These are phyloP conservation scores for Hyphodiscus hymeniophilus DNA, from an alignment of 495 filamentous ascomycete species.

Conservation along the genomic window DNA sequence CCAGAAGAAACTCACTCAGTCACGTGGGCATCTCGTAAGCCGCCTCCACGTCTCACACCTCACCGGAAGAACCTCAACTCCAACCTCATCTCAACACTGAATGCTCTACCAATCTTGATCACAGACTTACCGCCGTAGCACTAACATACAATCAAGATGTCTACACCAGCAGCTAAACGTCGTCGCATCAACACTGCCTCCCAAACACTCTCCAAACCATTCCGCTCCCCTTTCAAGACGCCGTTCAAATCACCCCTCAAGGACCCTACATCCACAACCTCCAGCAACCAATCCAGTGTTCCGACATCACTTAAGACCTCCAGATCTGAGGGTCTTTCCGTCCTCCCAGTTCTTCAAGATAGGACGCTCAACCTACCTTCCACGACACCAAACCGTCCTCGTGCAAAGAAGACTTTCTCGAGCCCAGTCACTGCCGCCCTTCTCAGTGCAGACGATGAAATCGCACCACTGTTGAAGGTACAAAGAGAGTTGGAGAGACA, in stretches of 20 bases:
- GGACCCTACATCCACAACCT: constrained; percentile 11
- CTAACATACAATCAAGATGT: constrained; percentile 20
- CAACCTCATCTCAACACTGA: constrained; percentile 16
- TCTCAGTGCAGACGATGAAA: constrained; percentile 23
- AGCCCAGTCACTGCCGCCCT: constrained; percentile 7
- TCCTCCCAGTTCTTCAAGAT: background rate
- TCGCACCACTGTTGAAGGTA: constrained; percentile 11
- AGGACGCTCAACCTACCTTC: background rate
- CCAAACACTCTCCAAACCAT: constrained; percentile 51
- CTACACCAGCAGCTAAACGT: constrained; percentile 37
- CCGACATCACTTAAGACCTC: constrained; percentile 17
- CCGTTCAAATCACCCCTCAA: constrained; percentile 62
- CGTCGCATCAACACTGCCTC: constrained; percentile 44
- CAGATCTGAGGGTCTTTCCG: background rate
- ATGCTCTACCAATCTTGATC: constrained; percentile 12
- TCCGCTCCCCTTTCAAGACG: constrained; percentile 55
- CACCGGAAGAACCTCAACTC: background rate
- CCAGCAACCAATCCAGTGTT: background rate
- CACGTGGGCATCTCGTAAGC: too few relatives aligned
- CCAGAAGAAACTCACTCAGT: too few relatives aligned
- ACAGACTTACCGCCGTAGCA: constrained; percentile 14
- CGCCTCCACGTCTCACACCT: too few relatives aligned
- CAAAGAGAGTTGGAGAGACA: constrained; percentile 22
- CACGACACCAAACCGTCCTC: background rate
- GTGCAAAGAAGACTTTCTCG: constrained; percentile 14